Evolutionary conservation across 2,329 filamentous ascomycete genomes (phyloP).

Genomic region (Aspergillus niger): DNA sequence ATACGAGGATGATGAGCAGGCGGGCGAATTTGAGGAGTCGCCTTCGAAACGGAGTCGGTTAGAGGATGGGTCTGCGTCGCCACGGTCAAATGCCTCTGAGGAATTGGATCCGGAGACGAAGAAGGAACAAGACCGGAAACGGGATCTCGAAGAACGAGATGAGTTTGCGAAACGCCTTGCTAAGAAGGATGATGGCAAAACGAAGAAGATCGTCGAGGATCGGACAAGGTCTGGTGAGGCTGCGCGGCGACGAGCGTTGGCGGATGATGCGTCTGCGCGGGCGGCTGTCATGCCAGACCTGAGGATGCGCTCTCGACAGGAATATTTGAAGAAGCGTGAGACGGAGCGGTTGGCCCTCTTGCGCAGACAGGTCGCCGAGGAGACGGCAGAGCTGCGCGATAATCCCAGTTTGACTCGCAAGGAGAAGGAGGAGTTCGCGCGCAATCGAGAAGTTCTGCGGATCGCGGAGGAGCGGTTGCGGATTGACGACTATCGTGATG

Average conservation of each 20-base stretch:
- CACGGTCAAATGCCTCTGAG: constrained; percentile 36
- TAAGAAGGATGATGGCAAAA: constrained; percentile 69
- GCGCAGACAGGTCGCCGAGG: constrained; percentile 85
- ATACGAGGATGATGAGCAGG: constrained; percentile 50
- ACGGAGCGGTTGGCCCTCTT: constrained; percentile 82
- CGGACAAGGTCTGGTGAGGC: constrained; percentile 60
- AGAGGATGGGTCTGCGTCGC: constrained; percentile 53
- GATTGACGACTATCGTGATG: constrained; percentile 90
- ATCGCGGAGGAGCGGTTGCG: constrained; percentile 80
- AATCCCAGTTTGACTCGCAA: constrained; percentile 72
- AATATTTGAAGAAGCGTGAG: constrained; percentile 92
- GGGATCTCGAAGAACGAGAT: constrained; percentile 73
- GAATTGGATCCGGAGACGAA: constrained; percentile 63
- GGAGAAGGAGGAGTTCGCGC: constrained; percentile 85
- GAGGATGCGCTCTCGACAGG: constrained; percentile 80
- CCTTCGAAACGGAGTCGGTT: constrained; percentile 71
- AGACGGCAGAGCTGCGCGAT: constrained; percentile 76
- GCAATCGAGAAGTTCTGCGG: constrained; percentile 79
- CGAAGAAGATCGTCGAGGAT: constrained; percentile 68
- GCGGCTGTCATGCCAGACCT: constrained; percentile 76
- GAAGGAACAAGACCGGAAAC: constrained; percentile 60
- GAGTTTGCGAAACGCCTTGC: constrained; percentile 76
- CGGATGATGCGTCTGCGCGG: constrained; percentile 67
- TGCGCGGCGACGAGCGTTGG: constrained; percentile 63
- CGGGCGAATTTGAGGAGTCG: constrained; percentile 66